A percentile compares a stretch with the other conserved stretches of the same genome.
Conservation (phyloP, 2,329 filamentous ascomycete species). For the Penicillium sp. region DNA sequence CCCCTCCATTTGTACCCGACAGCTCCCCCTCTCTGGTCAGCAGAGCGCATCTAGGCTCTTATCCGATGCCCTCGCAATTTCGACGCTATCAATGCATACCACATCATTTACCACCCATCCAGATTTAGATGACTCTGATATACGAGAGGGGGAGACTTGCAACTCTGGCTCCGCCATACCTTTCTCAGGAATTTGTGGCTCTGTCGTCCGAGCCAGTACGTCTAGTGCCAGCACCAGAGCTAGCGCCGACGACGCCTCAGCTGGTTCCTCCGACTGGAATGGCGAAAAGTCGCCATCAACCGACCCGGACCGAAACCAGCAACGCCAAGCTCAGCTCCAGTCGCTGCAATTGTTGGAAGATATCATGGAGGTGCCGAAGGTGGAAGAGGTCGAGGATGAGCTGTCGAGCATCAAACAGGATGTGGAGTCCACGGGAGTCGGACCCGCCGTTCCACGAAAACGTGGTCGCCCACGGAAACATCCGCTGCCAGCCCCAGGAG, state of each 20-base stretch:
- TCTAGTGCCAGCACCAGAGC: constrained; percentile 29
- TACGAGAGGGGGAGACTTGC: constrained; percentile 22
- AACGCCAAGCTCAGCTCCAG: constrained; percentile 27
- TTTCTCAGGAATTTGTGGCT: constrained; percentile 28
- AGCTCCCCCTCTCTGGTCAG: neutral
- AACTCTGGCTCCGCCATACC: constrained; percentile 23
- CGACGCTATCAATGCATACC: constrained; percentile 43
- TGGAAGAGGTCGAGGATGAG: constrained; percentile 51
- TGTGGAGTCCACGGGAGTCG: constrained; percentile 27
- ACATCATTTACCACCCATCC: constrained; percentile 23
- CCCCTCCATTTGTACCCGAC: constrained; percentile 9
- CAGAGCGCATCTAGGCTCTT: constrained; percentile 1
- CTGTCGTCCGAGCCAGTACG: constrained; percentile 28
- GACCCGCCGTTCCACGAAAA: constrained; percentile 50
- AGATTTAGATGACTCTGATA: constrained; percentile 22
- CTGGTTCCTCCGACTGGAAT: constrained; percentile 32
- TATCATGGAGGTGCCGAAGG: constrained; percentile 46
- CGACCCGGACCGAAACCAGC: constrained; percentile 20
- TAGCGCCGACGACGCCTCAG: constrained; percentile 35
- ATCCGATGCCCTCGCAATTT: constrained; percentile 12
- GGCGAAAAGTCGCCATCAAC: constrained; percentile 22
- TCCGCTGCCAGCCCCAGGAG: constrained; percentile 58
- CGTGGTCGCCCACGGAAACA: constrained; percentile 81
- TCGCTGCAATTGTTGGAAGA: constrained; percentile 30
- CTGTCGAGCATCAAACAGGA: constrained; percentile 32